Conservation (phyloP, 1,284 basidiomycete species). For the Hypsizygus ulmarius region DNA sequence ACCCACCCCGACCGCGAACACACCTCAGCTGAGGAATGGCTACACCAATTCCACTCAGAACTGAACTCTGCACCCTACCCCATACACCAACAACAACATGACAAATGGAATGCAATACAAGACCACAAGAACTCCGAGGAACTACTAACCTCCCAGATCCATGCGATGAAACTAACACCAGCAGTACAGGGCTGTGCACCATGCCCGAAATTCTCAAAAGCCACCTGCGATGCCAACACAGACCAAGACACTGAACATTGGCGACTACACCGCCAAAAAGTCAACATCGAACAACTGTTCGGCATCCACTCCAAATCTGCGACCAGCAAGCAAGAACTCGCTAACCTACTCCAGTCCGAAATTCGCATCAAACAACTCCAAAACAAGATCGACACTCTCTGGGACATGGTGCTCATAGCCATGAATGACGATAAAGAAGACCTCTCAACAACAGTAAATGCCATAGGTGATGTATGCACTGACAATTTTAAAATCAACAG, state of each 20-base stretch:
- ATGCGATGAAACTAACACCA: neutral
- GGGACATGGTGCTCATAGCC: neutral
- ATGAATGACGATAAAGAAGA: neutral
- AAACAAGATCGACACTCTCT: slow-evolving; percentile 2
- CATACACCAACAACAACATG: slow-evolving; percentile 4
- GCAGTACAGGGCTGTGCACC: neutral
- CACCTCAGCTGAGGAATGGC: neutral
- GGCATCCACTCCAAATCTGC: neutral
- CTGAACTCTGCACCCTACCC: neutral
- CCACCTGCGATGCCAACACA: neutral
- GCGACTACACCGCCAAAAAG: neutral
- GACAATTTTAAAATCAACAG: neutral
- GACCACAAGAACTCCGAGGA: neutral
- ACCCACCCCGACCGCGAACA: neutral
- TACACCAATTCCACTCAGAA: neutral
- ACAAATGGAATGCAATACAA: slow-evolving; percentile 1
- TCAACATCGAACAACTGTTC: neutral
- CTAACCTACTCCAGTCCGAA: neutral
- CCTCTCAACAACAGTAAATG: neutral
- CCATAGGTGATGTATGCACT: neutral
- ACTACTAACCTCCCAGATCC: neutral
- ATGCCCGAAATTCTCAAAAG: neutral
- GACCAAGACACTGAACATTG: neutral
- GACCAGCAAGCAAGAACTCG: neutral
- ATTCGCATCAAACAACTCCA: slow-evolving; percentile 3